phyloP scores from a whole-genome alignment of 441 rosid species.

The Daphne laureola region DNA sequence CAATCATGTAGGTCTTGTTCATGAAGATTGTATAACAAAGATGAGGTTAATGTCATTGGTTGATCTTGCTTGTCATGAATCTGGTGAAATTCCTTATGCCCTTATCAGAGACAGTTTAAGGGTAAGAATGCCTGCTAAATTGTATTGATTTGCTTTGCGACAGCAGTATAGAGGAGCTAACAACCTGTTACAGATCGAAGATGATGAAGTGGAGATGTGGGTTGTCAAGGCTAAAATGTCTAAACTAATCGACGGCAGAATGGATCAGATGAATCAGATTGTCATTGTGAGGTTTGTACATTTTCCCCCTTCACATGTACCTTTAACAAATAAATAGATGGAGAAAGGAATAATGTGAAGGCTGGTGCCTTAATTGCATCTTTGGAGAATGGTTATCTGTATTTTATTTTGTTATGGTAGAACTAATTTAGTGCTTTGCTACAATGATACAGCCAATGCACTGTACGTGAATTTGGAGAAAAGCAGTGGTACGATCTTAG shows the following conservation, averaged over 20 bases:
- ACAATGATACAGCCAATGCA: slow-evolving; percentile 43
- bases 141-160: neutral
- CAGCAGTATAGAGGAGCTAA: slow-evolving; percentile 4
- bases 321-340: neutral
- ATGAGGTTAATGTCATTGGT: slow-evolving; percentile 90
- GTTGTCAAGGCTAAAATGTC: slow-evolving; percentile 90
- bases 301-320: neutral
- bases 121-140: slow-evolving; percentile 29
- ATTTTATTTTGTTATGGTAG: no score
- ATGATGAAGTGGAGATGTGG: slow-evolving; percentile 85
- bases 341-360: no score
- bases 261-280: slow-evolving; percentile 95
- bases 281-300: slow-evolving; percentile 58
- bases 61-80: slow-evolving; percentile 69
- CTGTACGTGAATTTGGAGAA: slow-evolving; percentile 69
- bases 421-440: no score
- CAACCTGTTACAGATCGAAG: slow-evolving; percentile 43
- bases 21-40: slow-evolving; percentile 87
- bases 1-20: slow-evolving; percentile 60
- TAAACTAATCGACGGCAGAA: slow-evolving; percentile 72
- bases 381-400: no score
- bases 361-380: no score
- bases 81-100: slow-evolving; percentile 69
- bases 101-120: slow-evolving; percentile 66
- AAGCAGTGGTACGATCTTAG: slow-evolving; percentile 79